Base-by-base conservation (phyloP, 495 filamentous ascomycete species). In the Aspergillus ostianus region DNA sequence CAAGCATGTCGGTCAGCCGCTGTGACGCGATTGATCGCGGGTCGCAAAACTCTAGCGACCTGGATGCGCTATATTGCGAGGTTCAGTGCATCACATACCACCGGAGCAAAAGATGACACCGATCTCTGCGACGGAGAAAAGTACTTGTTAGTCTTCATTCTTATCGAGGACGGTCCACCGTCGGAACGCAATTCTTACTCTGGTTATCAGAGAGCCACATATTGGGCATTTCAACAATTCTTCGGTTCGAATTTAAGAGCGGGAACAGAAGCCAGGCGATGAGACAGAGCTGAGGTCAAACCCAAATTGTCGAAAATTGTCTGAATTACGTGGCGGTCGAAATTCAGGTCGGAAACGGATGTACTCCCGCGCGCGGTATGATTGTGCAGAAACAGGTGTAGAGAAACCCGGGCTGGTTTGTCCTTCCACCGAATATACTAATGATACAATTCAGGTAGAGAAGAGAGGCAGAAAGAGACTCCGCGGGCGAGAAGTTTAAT, bases 131-230 rank as follows among this genome's bases (percentile, higher is more conserved):
- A 23, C n/a, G 23, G 4, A 26, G 4, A 26, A 26, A 26, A 26
- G 23, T 26, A 59, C 10, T 19, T 53, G 63, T 70, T 62, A 70
- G 65, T 32, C 10, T 13, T 41, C 36, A 13, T 13, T 17, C 36
- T 4, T 41, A 13, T 47, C 26, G 19, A 9, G 10, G 44, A 30
- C 9, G 13, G 32, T 27, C 36, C 46, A 9, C 23, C 26, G 20
- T 26, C 21, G 30, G 23, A 26, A 46, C 49, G 17, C 19, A 21
- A 55, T 55, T 79, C 88, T 68, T 81, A 97, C 94, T 98, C 78
- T 98, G 94, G 61, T 88, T 84, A 71, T 98, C 94, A 64, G 92
- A 90, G 61, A 98, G 81, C 94, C 94, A 98, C 88, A 96, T 95
- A 58, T 89, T 81, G 55, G 86, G 85, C 85, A 89, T 80, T 65